Evolutionary conservation across 2,329 filamentous ascomycete genomes (phyloP).

Genomic region (Alternaria dauci): DNA sequence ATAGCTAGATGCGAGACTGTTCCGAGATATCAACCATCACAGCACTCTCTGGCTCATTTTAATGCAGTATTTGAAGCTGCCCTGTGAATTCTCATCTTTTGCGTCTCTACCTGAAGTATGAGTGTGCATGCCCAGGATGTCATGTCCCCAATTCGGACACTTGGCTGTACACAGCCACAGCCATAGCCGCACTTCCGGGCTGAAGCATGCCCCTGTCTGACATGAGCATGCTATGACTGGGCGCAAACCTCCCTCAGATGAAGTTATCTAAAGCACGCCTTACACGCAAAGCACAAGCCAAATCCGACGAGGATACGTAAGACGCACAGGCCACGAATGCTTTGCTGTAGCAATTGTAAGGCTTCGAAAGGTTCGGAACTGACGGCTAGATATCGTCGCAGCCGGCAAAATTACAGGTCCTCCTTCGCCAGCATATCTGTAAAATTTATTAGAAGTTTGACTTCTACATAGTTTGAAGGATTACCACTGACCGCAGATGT

Average conservation of each 20-base stretch:
- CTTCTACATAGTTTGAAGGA: not conserved
- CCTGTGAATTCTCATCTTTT: not conserved
- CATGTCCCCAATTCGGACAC: constrained; percentile 5
- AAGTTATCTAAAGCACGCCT: constrained; percentile 23
- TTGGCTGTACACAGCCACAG: constrained; percentile 37
- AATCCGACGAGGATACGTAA: not conserved
- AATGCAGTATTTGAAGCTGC: not conserved
- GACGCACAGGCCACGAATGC: not conserved
- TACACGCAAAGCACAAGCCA: constrained; percentile 5
- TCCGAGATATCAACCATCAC: not conserved
- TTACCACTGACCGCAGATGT: constrained; percentile 66
- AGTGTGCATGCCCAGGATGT: not conserved
- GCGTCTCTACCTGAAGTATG: not conserved
- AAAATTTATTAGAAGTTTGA: constrained; percentile 1
- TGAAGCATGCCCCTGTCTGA: constrained; percentile 22
- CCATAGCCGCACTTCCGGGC: constrained; percentile 32
- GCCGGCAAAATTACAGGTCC: constrained; percentile 32
- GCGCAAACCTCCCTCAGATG: constrained; percentile 10
- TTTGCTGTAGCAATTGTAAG: not conserved
- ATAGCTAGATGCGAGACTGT: constrained; percentile 10
- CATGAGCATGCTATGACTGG: constrained; percentile 13
- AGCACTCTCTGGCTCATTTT: not conserved
- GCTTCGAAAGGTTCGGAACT: not conserved
- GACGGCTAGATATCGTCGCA: not conserved
- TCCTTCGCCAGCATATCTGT: constrained; percentile 52